Evolutionary conservation across 352 stramenopile genomes (phyloP).

Genomic region (Phytopythium litorale): DNA sequence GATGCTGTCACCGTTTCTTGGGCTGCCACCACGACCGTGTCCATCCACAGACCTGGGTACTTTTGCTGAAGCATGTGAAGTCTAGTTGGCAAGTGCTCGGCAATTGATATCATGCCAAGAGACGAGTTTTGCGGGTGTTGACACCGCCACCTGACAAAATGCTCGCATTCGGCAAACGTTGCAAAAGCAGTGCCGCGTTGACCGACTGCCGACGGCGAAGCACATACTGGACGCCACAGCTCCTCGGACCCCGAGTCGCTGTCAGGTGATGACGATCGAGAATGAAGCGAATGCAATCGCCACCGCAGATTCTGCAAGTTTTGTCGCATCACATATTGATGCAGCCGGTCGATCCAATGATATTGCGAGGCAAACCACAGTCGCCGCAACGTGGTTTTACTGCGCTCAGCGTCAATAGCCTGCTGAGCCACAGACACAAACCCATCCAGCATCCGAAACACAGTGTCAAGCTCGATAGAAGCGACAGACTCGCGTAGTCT

Average conservation of each 20-base stretch:
- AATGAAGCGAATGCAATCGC: constrained; percentile 27
- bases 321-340: constrained; percentile 23
- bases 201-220: background rate
- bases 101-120: constrained; percentile 12
- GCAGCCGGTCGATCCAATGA: constrained; percentile 35
- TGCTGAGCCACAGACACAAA: constrained; percentile 14
- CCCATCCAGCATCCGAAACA: constrained; percentile 30
- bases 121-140: constrained; percentile 15
- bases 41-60: constrained; percentile 21
- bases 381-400: background rate
- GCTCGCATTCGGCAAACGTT: background rate
- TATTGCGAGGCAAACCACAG: constrained; percentile 26
- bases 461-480: constrained; percentile 13
- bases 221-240: constrained; percentile 8
- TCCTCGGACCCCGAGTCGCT: background rate
- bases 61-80: constrained; percentile 13
- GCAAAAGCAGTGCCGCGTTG: background rate
- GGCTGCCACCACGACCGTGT: background rate
- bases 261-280: background rate
- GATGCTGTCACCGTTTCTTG: constrained; percentile 14
- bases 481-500: constrained; percentile 8
- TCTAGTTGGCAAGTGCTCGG: constrained; percentile 28
- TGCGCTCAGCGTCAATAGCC: background rate
- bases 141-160: constrained; percentile 18
- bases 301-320: constrained; percentile 13